Base-by-base conservation (phyloP, 805 yeast genomes). In the Starmerella floricola region DNA sequence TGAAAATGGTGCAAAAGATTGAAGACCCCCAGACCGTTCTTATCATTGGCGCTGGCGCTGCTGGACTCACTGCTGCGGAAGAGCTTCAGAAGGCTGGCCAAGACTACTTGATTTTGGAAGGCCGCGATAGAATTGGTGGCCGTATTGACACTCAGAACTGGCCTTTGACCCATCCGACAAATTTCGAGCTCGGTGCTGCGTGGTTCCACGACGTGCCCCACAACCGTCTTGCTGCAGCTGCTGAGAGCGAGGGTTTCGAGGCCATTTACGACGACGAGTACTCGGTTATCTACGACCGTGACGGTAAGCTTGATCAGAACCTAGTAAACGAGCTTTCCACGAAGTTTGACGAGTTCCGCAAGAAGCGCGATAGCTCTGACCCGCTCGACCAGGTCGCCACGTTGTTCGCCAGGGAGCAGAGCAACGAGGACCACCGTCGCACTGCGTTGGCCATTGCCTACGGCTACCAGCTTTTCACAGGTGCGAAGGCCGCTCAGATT, bases 41-140 rank as follows among this genome's bases (percentile, higher is more conserved):
- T 17, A 49, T 60, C 12, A 46, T 60, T 18, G 63, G 63, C 10
- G 63, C 60, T 15, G 63, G 63, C 16, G 45, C 50, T 28, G 59
- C 62, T 6, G 63, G 63, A 18, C 47, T 60, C 16, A 38, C 56
- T 33, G 61, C 61, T 26, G 61, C 63, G 3, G 49, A 51, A 13
- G 45, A 50, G 30, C 47, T 59, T 16, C 46, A 49, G 23, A 42
- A 34, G 28, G 37, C 36, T 3, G 54, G 55, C 33, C 29, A 45
- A 17, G 46, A 47, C 30, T 52, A 57, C 24, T 34, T 58, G 3
- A 38, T 59, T 6, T 41, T 53, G 13, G 63, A 59, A 36, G 62
- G 60, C 21, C 46, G 62, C n/a, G 55, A 50, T 36, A 54, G 62
- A 8, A 30, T 54, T 17, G 63, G 63, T 15, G 63, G 63, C 16